Percentiles rank a stretch among this genome's conserved stretches.
Conservation (phyloP, 495 filamentous ascomycete genomes). For the Haplographium delicatum region DNA sequence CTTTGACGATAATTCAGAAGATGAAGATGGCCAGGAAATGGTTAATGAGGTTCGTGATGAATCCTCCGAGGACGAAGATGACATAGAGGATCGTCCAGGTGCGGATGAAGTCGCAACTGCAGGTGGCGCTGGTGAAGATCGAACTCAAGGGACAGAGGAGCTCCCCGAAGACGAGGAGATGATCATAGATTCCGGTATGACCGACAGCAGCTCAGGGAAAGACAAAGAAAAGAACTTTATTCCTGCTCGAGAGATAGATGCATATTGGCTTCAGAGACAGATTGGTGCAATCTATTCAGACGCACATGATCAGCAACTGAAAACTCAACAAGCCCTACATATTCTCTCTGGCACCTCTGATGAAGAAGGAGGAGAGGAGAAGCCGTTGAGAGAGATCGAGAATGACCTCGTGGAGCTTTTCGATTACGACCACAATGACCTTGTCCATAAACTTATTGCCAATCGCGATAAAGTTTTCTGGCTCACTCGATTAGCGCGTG, state of each 20-base stretch:
- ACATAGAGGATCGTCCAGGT: slow-evolving; percentile 41
- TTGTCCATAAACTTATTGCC: slow-evolving; percentile 86
- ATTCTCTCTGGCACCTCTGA: slow-evolving; percentile 73
- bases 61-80: slow-evolving; percentile 66
- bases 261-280: slow-evolving; percentile 93
- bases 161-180: slow-evolving; percentile 62
- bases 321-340: slow-evolving; percentile 72
- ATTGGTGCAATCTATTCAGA: slow-evolving; percentile 84
- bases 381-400: slow-evolving; percentile 83
- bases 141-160: slow-evolving; percentile 45
- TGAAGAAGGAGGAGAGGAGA: slow-evolving; percentile 66
- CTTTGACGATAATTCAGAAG: slow-evolving; percentile 90
- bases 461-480: slow-evolving; percentile 92
- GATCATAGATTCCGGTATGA: slow-evolving; percentile 64
- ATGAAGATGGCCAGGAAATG: slow-evolving; percentile 71
- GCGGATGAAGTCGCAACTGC: slow-evolving; percentile 48
- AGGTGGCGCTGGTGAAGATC: slow-evolving; percentile 46
- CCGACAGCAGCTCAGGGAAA: slow-evolving; percentile 22
- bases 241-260: slow-evolving; percentile 83
- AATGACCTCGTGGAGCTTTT: slow-evolving; percentile 98
- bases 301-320: slow-evolving; percentile 84
- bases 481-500: slow-evolving; percentile 83
- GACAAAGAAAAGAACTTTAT: slow-evolving; percentile 58
- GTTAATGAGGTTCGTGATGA: slow-evolving; percentile 80
- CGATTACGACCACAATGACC: slow-evolving; percentile 91